Evolutionary conservation across 2,329 filamentous ascomycete species (phyloP), one percentile per base, ranked within the genome.

Genomic region (Trichoderma oligosporum): DNA sequence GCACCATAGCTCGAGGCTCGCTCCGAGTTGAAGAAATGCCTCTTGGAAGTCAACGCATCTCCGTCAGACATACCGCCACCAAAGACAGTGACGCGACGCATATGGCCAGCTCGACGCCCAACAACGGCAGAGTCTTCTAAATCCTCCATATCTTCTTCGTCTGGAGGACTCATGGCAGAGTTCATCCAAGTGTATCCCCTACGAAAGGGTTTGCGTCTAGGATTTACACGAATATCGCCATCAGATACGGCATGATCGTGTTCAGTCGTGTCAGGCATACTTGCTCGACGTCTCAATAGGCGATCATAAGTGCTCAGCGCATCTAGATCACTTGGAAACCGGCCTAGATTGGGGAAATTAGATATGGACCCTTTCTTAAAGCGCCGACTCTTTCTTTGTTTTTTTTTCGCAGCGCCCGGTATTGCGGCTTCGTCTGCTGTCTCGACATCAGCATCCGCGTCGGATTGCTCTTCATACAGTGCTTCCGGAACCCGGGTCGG

Each of bases 371-470:
- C 65, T 71, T 79, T 71, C 74, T 80, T 77, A 29, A 76, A 71
- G 68, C 78, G 78, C 35, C 77, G 82, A 63, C 84, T 85, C 67
- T 82, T 85, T 86, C 70, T 85, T 71, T 82, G 88, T 29, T 77
- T 76, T 61, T 81, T 77, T 61, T 80, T 82, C 2, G 71, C 65
- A 25, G 72, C 66, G 52, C 49, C 61, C 12, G 74, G 68, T n/a
- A 72, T 66, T 16, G 74, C 74, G n/a, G 79, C 80, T 67, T 96
- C 92, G 52, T 91, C 90, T 0, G 86, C 89, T 42, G 91, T 96
- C 68, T 96, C 92, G 1, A 87, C 89, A 69, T 94, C 90, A 1
- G 88, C 81, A 59, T 82, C 80, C 24, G 76, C 75, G 41, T 77
- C 73, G 7, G 69, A 70, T 59, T 73, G 69, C 57, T 80, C 79